A percentile compares a stretch with the other conserved stretches of the same genome.
These are phyloP conservation scores for Cladophialophora exuberans DNA, from an alignment of 2,329 filamentous ascomycete genomes.

Conservation along the genomic window DNA sequence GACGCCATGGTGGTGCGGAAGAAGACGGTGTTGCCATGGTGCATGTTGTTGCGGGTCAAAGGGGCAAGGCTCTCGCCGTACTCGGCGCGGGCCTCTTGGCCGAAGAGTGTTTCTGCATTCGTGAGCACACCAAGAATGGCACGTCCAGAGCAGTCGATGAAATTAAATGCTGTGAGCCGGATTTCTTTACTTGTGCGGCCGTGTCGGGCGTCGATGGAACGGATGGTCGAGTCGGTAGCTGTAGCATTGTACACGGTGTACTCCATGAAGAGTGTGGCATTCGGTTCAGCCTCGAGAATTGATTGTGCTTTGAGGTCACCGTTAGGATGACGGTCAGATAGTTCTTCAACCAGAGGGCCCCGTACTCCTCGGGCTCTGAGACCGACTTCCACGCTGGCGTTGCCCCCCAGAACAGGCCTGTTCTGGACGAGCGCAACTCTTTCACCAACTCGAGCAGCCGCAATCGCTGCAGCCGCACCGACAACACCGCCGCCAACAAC, in stretches of 20 bases:
- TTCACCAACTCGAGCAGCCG: constrained; percentile 12
- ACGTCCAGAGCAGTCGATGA: constrained; percentile 16
- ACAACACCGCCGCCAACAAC: constrained; percentile 11
- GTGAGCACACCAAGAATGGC: constrained; percentile 6
- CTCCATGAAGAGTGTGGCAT: constrained; percentile 10
- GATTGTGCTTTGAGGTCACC: constrained; percentile 8
- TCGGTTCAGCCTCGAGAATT: constrained; percentile 10
- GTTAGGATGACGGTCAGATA: constrained; percentile 9
- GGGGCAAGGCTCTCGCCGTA: constrained; percentile 64
- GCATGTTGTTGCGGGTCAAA: constrained; percentile 45
- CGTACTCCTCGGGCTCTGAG: constrained; percentile 13
- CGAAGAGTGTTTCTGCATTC: constrained; percentile 13
- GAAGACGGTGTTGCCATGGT: constrained; percentile 19
- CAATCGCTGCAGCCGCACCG: constrained; percentile 7
- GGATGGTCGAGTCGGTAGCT: neutral
- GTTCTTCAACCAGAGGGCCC: constrained; percentile 12
- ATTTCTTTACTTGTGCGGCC: constrained; percentile 9
- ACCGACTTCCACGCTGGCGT: constrained; percentile 17
- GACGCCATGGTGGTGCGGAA: constrained; percentile 10
- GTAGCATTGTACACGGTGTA: constrained; percentile 7
- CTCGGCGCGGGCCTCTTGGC: constrained; percentile 50
- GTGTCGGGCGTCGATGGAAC: constrained; percentile 10
- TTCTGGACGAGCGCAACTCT: constrained; percentile 14
- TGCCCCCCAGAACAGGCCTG: constrained; percentile 12
- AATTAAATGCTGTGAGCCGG: constrained; percentile 5